These are phyloP conservation scores for Fusarium cicatricum DNA, from an alignment of 2,329 filamentous ascomycete species.

Conservation along the genomic window DNA sequence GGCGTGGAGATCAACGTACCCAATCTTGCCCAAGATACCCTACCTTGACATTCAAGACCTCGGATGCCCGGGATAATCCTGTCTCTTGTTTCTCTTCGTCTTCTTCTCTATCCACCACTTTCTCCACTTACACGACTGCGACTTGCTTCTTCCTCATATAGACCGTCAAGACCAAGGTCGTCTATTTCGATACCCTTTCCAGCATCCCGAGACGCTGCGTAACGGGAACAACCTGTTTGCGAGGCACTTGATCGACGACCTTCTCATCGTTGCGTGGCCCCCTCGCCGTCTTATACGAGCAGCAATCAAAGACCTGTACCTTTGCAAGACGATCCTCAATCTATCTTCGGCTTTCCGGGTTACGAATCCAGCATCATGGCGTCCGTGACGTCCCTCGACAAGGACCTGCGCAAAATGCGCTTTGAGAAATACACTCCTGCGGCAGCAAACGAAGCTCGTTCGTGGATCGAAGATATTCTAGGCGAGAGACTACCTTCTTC, in stretches of 20 bases:
- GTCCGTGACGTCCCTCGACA: conserved; percentile 91
- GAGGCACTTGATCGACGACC: conserved; percentile 2
- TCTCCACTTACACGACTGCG: neutral
- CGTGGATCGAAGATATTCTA: conserved; percentile 86
- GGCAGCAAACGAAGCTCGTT: conserved; percentile 83
- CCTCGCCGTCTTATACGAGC: neutral
- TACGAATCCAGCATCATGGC: conserved; percentile 68
- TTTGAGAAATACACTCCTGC: conserved; percentile 91
- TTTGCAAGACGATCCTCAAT: neutral
- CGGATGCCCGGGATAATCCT: conserved; percentile 27
- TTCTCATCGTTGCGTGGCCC: neutral
- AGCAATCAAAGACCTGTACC: neutral
- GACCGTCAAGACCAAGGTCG: conserved; percentile 3
- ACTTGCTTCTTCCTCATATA: conserved; percentile 2
- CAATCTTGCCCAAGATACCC: conserved; percentile 12
- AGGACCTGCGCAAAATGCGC: conserved; percentile 93
- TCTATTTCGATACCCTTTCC: conserved; percentile 27
- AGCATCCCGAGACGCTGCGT: neutral
- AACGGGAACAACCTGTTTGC: conserved; percentile 6
- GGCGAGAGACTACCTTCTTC: conserved; percentile 74
- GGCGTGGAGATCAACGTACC: conserved; percentile 15
- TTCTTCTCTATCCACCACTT: conserved; percentile 7
- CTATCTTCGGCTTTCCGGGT: neutral
- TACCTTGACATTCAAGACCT: conserved; percentile 20
- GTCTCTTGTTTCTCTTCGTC: conserved; percentile 7